Conservation (phyloP, 768 basidiomycete genomes). For the Imleria badia region DNA sequence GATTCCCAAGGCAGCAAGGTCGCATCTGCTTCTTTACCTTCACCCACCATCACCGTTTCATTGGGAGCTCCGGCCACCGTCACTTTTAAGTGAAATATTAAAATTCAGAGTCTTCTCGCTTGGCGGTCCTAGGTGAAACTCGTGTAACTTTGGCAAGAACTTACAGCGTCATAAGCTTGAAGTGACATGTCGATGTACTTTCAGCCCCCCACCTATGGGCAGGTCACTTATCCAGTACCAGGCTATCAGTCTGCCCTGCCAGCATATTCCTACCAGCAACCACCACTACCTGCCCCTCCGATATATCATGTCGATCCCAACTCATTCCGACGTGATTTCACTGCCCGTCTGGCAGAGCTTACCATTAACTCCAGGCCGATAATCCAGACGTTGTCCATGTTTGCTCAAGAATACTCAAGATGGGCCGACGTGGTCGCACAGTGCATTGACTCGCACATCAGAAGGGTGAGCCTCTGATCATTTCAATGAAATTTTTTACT, state of each 20-base stretch:
- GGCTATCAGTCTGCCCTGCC: conserved; percentile 45
- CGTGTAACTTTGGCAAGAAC: conserved; percentile 33
- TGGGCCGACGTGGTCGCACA: conserved; percentile 79
- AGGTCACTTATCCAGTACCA: conserved; percentile 50
- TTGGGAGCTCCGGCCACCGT: conserved; percentile 38
- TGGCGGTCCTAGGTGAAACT: conserved; percentile 33
- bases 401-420: conserved; percentile 82
- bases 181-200: conserved; percentile 62
- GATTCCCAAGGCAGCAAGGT: conserved; percentile 25
- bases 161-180: conserved; percentile 38
- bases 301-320: conserved; percentile 60
- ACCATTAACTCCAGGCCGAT: conserved; percentile 94
- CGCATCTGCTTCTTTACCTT: conserved; percentile 38
- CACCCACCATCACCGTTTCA: conserved; percentile 47
- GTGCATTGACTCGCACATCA: conserved; percentile 81
- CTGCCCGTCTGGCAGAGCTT: conserved; percentile 70
- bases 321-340: conserved; percentile 78
- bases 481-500: conserved; percentile 25
- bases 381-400: conserved; percentile 89
- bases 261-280: conserved; percentile 49
- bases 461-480: conserved; percentile 69
- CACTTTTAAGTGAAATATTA: conserved; percentile 52
- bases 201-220: conserved; percentile 57
- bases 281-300: conserved; percentile 40
- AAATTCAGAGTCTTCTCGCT: conserved; percentile 38